Evolutionary conservation across 495 filamentous ascomycete genomes (phyloP).

Genomic region (Talaromyces thailandensis): DNA sequence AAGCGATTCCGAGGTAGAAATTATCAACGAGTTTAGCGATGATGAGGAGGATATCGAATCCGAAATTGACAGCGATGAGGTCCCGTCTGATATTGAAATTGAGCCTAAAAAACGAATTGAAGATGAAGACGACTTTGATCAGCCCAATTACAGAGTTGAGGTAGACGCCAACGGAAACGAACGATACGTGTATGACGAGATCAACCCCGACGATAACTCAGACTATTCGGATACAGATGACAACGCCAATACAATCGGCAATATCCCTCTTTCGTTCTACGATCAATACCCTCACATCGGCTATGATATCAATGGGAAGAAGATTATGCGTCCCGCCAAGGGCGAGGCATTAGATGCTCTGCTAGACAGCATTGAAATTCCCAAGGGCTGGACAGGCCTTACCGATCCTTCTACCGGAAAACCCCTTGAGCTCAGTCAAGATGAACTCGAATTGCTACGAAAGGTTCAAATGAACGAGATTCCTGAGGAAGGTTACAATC

Average conservation of each 20-base stretch:
- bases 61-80: conserved; percentile 41
- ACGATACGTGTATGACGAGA: conserved; percentile 75
- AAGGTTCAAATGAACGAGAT: conserved; percentile 89
- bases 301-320: conserved; percentile 97
- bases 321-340: conserved; percentile 89
- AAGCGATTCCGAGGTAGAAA: conserved; percentile 36
- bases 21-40: conserved; percentile 37
- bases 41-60: conserved; percentile 34
- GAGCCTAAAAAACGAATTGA: background rate
- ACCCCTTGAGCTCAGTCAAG: conserved; percentile 74
- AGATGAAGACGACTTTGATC: conserved; percentile 16
- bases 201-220: conserved; percentile 91
- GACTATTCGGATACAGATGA: conserved; percentile 82
- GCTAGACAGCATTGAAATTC: conserved; percentile 93
- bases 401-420: conserved; percentile 90
- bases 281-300: conserved; percentile 97
- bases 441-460: conserved; percentile 81
- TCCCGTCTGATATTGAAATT: conserved; percentile 37
- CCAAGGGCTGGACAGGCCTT: conserved; percentile 94
- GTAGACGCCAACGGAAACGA: conserved; percentile 66
- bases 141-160: conserved; percentile 37
- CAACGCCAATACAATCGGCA: conserved; percentile 81
- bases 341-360: conserved; percentile 90
- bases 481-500: conserved; percentile 79
- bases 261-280: conserved; percentile 92